Conservation (phyloP, 176 grass and related monocot species). For the Lolium multiflorum region DNA sequence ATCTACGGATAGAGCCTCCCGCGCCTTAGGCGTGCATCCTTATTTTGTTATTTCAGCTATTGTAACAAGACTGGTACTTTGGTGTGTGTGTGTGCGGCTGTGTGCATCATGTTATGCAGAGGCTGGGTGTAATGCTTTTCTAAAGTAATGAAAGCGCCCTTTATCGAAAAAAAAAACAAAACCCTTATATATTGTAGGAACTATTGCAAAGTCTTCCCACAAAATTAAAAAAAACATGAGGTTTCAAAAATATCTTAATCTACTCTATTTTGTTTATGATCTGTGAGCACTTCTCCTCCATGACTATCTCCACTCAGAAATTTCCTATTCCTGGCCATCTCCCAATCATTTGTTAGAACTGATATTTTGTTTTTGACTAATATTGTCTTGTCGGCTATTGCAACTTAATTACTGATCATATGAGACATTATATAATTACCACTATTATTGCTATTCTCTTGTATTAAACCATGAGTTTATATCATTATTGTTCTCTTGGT, state of each 20-base stretch:
- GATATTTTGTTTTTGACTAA: neutral
- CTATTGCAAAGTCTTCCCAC: neutral
- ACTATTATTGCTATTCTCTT: conserved; percentile 5
- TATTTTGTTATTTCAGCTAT: no score
- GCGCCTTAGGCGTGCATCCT: no score
- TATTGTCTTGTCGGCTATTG: neutral
- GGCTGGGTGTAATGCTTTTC: no score
- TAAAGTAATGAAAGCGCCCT: no score
- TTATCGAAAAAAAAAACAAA: no score
- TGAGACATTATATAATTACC: neutral
- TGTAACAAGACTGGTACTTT: no score
- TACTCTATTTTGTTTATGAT: conserved; percentile 7
- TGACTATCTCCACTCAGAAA: conserved; percentile 17
- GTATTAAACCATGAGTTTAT: conserved; percentile 6
- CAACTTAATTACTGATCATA: conserved; percentile 7
- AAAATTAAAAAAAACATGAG: neutral
- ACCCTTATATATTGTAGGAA: conserved; percentile 1
- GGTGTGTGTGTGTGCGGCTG: no score
- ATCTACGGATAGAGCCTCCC: no score
- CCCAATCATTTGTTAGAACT: neutral
- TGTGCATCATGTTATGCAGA: no score
- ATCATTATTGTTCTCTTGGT: conserved; percentile 31
- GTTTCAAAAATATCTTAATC: neutral
- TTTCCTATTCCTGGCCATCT: conserved; percentile 37
- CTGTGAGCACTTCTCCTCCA: conserved; percentile 43